Conservation (phyloP, 768 basidiomycete species). For the Mrakia frigida region DNA sequence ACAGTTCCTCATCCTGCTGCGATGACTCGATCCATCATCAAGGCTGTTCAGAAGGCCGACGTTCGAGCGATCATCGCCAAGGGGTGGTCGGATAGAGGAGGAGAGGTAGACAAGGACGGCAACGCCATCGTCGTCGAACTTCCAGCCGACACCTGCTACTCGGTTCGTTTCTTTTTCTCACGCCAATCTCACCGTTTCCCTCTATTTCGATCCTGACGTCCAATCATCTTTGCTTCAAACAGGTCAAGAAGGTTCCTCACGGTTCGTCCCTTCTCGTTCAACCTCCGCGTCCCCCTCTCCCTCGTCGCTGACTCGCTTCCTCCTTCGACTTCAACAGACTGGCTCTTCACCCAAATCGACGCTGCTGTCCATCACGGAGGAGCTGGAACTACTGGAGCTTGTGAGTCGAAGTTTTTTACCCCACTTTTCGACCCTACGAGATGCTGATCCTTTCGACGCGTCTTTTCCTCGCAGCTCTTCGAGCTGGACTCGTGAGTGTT, state of each 20-base stretch:
- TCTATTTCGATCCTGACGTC: background rate
- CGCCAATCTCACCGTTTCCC: background rate
- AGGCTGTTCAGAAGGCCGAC: constrained; percentile 60
- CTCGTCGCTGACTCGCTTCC: background rate
- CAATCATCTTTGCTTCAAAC: constrained; percentile 31
- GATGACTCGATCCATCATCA: constrained; percentile 56
- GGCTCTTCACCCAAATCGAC: constrained; percentile 51
- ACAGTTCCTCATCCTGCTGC: constrained; percentile 55
- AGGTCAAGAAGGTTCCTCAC: constrained; percentile 63
- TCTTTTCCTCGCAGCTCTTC: constrained; percentile 43
- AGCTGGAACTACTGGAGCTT: constrained; percentile 66
- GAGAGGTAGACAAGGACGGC: constrained; percentile 34
- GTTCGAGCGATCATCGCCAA: constrained; percentile 64
- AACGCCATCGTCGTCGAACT: constrained; percentile 34
- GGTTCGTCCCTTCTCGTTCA: constrained; percentile 12
- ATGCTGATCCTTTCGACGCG: background rate
- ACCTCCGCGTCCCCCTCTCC: background rate
- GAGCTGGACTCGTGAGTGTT: constrained; percentile 43
- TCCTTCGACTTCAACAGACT: constrained; percentile 38
- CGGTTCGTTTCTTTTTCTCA: constrained; percentile 39
- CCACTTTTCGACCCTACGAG: background rate
- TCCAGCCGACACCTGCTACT: constrained; percentile 48
- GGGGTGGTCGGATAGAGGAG: constrained; percentile 59
- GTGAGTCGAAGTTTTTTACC: background rate
- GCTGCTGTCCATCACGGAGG: constrained; percentile 66